phyloP scores from a whole-genome alignment of 768 basidiomycete genomes.

The Auriscalpium microsporum region DNA sequence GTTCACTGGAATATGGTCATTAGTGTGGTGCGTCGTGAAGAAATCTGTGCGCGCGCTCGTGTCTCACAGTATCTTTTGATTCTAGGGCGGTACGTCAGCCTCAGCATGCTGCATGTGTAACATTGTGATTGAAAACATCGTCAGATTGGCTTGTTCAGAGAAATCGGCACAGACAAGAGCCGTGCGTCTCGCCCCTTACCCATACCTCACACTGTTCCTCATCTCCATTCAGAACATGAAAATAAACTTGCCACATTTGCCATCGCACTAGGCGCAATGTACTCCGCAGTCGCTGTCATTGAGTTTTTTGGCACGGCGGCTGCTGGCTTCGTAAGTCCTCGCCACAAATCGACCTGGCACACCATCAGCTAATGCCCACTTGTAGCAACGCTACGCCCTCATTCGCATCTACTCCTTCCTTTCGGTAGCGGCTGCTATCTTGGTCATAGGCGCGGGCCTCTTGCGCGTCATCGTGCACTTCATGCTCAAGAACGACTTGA shows the following conservation, averaged over 20 bases:
- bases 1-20: constrained; percentile 48
- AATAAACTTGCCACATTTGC: constrained; percentile 44
- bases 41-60: not conserved
- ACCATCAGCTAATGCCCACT: not conserved
- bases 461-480: constrained; percentile 59
- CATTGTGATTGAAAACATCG: not conserved
- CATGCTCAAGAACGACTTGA: constrained; percentile 53
- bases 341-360: not conserved
- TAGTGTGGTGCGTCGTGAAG: constrained; percentile 47
- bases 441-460: constrained; percentile 44
- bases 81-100: constrained; percentile 2
- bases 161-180: constrained; percentile 35
- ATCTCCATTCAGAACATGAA: constrained; percentile 28
- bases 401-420: constrained; percentile 51
- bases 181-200: constrained; percentile 30
- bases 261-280: constrained; percentile 53
- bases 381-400: constrained; percentile 28
- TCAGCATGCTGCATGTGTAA: not conserved
- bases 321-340: constrained; percentile 38
- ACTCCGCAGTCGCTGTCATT: constrained; percentile 40
- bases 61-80: constrained; percentile 24
- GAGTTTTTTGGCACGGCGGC: constrained; percentile 49
- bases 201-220: not conserved
- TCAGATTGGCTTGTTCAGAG: constrained; percentile 58
- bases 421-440: constrained; percentile 36